phyloP scores from a whole-genome alignment of 331 rosid genomes.

The Prunus yedoensis region DNA sequence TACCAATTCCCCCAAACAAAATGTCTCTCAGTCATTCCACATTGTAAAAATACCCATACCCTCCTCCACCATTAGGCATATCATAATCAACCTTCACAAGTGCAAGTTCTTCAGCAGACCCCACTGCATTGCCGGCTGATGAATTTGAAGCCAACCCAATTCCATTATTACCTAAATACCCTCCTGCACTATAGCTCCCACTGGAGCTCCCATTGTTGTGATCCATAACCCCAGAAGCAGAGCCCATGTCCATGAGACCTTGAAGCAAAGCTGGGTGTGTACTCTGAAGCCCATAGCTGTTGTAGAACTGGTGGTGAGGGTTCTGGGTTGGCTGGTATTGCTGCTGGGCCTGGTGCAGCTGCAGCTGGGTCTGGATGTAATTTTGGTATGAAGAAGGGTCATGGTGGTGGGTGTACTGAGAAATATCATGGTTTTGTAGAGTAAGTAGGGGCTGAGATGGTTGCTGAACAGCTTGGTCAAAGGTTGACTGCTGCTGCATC shows the following conservation, averaged over 20 bases:
- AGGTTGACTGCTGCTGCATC: slow-evolving; percentile 30
- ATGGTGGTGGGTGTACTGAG: slow-evolving; percentile 42
- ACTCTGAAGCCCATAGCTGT: slow-evolving; percentile 43
- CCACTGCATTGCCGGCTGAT: slow-evolving; percentile 26
- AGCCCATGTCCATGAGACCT: slow-evolving; percentile 65
- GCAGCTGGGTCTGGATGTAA: slow-evolving; percentile 86
- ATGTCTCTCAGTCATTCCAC: too few species aligned
- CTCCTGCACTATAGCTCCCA: slow-evolving; percentile 31
- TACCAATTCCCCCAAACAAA: too few species aligned
- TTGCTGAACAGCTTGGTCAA: slow-evolving; percentile 20
- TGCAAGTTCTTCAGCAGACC: slow-evolving; percentile 52
- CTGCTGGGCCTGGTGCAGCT: slow-evolving; percentile 53
- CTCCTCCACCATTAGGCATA: slow-evolving; percentile 57
- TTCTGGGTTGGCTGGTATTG: slow-evolving; percentile 31
- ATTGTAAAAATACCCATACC: too few species aligned
- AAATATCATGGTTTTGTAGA: slow-evolving; percentile 58
- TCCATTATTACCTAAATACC: slow-evolving; percentile 44
- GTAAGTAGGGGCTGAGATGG: slow-evolving; percentile 32
- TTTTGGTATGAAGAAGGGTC: slow-evolving; percentile 49
- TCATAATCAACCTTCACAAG: slow-evolving; percentile 85
- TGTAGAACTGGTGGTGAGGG: slow-evolving; percentile 52
- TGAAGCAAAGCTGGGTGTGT: slow-evolving; percentile 68
- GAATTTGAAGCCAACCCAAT: slow-evolving; percentile 51
- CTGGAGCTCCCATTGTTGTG: slow-evolving; percentile 38
- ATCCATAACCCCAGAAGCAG: slow-evolving; percentile 48